Percentiles rank a stretch among this genome's conserved stretches.
Conservation (phyloP, 768 basidiomycete species). For the Asterophora lycoperdoides region DNA sequence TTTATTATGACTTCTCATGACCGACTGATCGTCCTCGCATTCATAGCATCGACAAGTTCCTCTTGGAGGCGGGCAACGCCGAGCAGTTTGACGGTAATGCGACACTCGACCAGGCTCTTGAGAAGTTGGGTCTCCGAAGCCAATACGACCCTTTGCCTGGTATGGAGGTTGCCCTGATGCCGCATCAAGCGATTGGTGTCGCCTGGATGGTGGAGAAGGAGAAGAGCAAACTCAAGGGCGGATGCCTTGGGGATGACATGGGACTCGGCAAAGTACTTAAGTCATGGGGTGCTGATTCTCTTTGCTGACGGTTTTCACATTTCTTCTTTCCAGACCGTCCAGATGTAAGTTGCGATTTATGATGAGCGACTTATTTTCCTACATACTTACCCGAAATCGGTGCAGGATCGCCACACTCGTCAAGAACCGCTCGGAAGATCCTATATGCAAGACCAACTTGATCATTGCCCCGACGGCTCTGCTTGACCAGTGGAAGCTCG, state of each 20-base stretch:
- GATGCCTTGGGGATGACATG: constrained; percentile 51
- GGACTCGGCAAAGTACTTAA: constrained; percentile 61
- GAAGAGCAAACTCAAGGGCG: constrained; percentile 37
- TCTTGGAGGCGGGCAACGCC: constrained; percentile 51
- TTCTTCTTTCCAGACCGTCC: constrained; percentile 36
- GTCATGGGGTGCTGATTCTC: constrained; percentile 2
- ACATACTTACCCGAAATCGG: background rate
- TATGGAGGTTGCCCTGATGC: constrained; percentile 59
- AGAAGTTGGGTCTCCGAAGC: constrained; percentile 45
- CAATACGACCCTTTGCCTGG: constrained; percentile 50
- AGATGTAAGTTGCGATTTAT: constrained; percentile 32
- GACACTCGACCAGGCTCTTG: constrained; percentile 53
- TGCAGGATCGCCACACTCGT: constrained; percentile 56
- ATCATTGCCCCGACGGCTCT: constrained; percentile 65
- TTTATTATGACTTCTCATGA: too few relatives aligned
- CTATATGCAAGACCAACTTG: constrained; percentile 55
- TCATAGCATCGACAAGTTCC: constrained; percentile 48
- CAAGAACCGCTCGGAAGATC: constrained; percentile 47
- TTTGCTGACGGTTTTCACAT: background rate
- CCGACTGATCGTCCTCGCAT: too few relatives aligned
- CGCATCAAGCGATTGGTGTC: constrained; percentile 63
- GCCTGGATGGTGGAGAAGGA: constrained; percentile 60
- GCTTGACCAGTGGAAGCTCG: constrained; percentile 62
- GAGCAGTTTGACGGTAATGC: constrained; percentile 57
- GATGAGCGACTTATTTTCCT: background rate